Evolutionary conservation across 2,329 filamentous ascomycete genomes (phyloP).

Genomic region (Blastomyces emzantsi): DNA sequence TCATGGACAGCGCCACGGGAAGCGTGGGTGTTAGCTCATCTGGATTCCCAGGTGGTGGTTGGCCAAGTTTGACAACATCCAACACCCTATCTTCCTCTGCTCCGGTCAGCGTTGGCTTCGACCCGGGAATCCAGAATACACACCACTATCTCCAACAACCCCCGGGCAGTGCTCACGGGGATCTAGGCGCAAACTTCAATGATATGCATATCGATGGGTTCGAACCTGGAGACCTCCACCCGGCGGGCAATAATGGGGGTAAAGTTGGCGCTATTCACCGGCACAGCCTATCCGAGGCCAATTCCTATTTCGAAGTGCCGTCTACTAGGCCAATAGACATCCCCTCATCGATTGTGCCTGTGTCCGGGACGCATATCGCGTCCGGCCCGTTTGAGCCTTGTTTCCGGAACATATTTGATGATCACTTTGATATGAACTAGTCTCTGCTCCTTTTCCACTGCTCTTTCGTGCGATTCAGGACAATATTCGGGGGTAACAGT

Average conservation of each 20-base stretch:
- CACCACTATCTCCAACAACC: slow-evolving; percentile 30
- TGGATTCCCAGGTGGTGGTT: slow-evolving; percentile 26
- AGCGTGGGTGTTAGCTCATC: slow-evolving; percentile 24
- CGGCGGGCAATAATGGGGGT: background rate
- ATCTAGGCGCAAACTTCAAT: slow-evolving; percentile 27
- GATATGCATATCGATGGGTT: slow-evolving; percentile 20
- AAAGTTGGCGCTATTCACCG: background rate
- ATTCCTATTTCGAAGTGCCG: background rate
- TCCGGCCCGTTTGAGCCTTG: slow-evolving; percentile 1
- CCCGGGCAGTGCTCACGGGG: slow-evolving; percentile 28
- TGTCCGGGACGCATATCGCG: background rate
- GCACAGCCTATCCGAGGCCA: background rate
- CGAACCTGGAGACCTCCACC: slow-evolving; percentile 1
- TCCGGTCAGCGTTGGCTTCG: slow-evolving; percentile 23
- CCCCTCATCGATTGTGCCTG: background rate
- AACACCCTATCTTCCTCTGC: slow-evolving; percentile 24
- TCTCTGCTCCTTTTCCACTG: background rate
- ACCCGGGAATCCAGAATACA: slow-evolving; percentile 31
- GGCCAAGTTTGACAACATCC: slow-evolving; percentile 5
- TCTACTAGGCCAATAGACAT: slow-evolving; percentile 4
- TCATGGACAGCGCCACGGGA: slow-evolving; percentile 26
- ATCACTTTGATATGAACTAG: slow-evolving; percentile 8
- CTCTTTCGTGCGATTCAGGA: background rate
- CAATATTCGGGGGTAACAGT: background rate
- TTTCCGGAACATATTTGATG: slow-evolving; percentile 5